Evolutionary conservation across 169 alveolate species (phyloP).

Genomic region (Condylostoma magnum): DNA sequence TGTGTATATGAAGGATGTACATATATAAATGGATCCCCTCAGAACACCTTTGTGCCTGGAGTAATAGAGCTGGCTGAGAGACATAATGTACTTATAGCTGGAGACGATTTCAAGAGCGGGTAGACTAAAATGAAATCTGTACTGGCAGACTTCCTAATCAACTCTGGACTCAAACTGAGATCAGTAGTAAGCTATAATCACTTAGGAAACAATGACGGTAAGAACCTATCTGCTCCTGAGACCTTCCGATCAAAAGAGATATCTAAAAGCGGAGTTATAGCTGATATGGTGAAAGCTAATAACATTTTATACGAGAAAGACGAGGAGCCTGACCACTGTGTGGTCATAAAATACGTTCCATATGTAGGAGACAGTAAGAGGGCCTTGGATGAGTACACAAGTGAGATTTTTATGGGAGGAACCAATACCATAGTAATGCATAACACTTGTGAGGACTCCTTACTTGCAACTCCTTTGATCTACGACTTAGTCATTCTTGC

Average conservation of each 20-base stretch:
- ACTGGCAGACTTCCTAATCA: slow-evolving; percentile 79
- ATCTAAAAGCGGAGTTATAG: slow-evolving; percentile 85
- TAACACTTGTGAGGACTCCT: slow-evolving; percentile 89
- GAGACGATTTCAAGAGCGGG: slow-evolving; percentile 91
- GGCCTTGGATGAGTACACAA: slow-evolving; percentile 90
- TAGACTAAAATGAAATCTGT: slow-evolving; percentile 88
- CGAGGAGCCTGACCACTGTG: slow-evolving; percentile 77
- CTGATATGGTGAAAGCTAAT: slow-evolving; percentile 84
- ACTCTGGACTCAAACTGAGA: slow-evolving; percentile 84
- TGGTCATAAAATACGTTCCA: slow-evolving; percentile 89
- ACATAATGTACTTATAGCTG: slow-evolving; percentile 66
- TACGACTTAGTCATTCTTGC: slow-evolving; percentile 81
- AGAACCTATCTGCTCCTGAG: slow-evolving; percentile 77
- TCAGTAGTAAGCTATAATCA: slow-evolving; percentile 89
- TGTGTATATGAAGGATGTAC: slow-evolving; percentile 77
- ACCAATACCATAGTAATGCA: slow-evolving; percentile 80
- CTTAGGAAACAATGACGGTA: slow-evolving; percentile 92
- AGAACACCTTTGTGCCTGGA: slow-evolving; percentile 89
- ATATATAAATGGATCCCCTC: slow-evolving; percentile 91
- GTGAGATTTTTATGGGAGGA: slow-evolving; percentile 88
- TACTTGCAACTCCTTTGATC: slow-evolving; percentile 89
- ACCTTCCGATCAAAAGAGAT: slow-evolving; percentile 86
- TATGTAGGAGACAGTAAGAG: slow-evolving; percentile 90
- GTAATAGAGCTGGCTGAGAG: slow-evolving; percentile 79
- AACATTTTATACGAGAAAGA: slow-evolving; percentile 71